These are phyloP conservation scores for Hamamelis virginiana DNA, from an alignment of 164 flowering plant species.

Conservation along the genomic window DNA sequence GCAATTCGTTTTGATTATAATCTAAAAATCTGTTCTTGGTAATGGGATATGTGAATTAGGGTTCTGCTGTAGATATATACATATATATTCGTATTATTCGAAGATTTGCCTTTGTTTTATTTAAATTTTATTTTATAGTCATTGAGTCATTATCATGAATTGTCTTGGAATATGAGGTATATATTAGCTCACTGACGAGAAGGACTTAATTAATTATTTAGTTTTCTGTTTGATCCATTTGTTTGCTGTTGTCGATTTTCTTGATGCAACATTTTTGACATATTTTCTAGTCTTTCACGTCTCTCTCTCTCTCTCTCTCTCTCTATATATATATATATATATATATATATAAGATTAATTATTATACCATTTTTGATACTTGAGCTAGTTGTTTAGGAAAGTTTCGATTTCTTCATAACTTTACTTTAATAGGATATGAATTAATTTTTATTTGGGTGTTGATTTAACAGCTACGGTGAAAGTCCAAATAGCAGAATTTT, in stretches of 20 bases:
- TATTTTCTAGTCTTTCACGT: background rate
- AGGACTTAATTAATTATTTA: background rate
- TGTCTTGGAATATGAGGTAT: background rate
- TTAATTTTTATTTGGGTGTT: constrained; percentile 1
- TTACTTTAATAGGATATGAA: background rate
- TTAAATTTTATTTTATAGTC: background rate
- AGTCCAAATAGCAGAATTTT: background rate
- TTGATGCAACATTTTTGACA: constrained; percentile 14
- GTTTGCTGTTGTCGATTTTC: constrained; percentile 12
- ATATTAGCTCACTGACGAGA: background rate
- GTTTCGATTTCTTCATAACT: background rate
- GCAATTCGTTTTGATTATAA: too few species aligned
- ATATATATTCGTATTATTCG: too few species aligned
- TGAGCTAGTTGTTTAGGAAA: background rate
- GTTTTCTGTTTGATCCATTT: constrained; percentile 8
- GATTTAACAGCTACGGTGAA: constrained; percentile 4
- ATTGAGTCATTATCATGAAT: background rate
- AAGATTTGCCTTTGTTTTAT: background rate
- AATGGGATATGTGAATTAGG: background rate
- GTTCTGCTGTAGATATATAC: background rate
- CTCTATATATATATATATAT: background rate
- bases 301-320: background rate
- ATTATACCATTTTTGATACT: too few species aligned
- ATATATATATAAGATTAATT: background rate
- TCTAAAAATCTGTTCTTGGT: background rate